Conservation (phyloP, 768 basidiomycete genomes). For the Suillus subaureus region DNA sequence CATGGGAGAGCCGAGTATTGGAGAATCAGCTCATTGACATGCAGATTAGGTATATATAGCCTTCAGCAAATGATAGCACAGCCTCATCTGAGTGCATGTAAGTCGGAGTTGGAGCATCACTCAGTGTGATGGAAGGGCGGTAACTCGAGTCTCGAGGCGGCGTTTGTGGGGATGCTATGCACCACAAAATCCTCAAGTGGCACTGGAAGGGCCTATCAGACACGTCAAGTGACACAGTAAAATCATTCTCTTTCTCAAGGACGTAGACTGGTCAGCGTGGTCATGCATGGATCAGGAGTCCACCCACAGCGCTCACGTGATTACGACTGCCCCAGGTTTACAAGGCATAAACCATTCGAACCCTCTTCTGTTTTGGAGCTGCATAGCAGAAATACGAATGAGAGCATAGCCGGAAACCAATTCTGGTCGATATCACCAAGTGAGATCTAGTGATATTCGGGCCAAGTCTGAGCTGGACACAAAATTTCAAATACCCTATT, state of each 20-base stretch:
- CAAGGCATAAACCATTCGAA: not conserved
- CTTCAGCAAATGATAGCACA: not conserved
- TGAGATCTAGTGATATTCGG: not conserved
- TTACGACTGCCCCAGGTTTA: not conserved
- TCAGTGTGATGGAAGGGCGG: not conserved
- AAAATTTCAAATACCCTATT: not conserved
- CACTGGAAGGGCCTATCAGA: not conserved
- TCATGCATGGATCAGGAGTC: not conserved
- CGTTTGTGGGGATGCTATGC: not conserved
- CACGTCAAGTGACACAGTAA: not conserved
- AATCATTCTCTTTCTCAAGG: not conserved
- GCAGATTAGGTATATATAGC: not conserved
- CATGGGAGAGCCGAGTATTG: not conserved
- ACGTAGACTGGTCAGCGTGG: not conserved
- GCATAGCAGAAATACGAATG: not conserved
- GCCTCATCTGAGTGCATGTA: not conserved
- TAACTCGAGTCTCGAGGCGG: not conserved
- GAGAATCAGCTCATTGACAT: not conserved
- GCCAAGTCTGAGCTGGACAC: not conserved
- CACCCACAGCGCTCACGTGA: not conserved
- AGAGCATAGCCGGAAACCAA: not conserved
- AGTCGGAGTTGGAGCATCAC: not conserved
- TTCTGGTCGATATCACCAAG: not conserved
- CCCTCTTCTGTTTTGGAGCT: not conserved
- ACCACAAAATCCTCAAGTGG: not conserved